phyloP scores from a whole-genome alignment of 2,329 filamentous ascomycete genomes.

The Zasmidium cellare region DNA sequence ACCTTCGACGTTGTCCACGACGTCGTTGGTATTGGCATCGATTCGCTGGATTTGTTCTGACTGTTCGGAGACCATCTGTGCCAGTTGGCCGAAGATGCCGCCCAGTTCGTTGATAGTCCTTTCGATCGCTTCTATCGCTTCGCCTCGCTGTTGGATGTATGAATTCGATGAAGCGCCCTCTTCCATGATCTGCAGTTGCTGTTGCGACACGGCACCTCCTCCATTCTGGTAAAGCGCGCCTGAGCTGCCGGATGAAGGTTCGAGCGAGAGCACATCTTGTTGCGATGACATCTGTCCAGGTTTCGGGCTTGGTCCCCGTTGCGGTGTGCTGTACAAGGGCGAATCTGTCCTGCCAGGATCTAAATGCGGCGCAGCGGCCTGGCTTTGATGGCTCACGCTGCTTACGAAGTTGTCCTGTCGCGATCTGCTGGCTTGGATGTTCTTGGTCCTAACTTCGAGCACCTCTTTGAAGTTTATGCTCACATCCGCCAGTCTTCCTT shows the following conservation, averaged over 20 bases:
- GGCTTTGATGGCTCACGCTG: constrained; percentile 70
- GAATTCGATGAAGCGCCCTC: constrained; percentile 81
- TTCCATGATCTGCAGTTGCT: constrained; percentile 85
- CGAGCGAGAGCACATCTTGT: constrained; percentile 53
- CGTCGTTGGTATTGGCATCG: constrained; percentile 95
- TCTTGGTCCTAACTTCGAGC: constrained; percentile 92
- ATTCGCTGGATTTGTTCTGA: constrained; percentile 97
- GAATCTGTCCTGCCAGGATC: constrained; percentile 45
- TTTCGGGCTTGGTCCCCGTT: constrained; percentile 58
- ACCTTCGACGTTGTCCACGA: constrained; percentile 97
- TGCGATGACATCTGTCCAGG: constrained; percentile 37
- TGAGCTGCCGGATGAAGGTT: constrained; percentile 42
- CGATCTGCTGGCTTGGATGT: constrained; percentile 90
- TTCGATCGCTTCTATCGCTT: constrained; percentile 96
- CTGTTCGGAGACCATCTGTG: constrained; percentile 96
- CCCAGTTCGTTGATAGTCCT: constrained; percentile 91
- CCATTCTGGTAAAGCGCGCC: constrained; percentile 36
- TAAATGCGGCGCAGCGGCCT: constrained; percentile 11
- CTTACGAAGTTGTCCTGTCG: constrained; percentile 97
- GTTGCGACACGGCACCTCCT: constrained; percentile 66
- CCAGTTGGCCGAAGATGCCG: constrained; percentile 88
- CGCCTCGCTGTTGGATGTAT: constrained; percentile 90
- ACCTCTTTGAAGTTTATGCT: constrained; percentile 97
- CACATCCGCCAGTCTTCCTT: constrained; percentile 89
- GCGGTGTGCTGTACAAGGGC: constrained; percentile 80